Base-by-base conservation (phyloP, 441 rosid genomes). In the Erodium trifolium region DNA sequence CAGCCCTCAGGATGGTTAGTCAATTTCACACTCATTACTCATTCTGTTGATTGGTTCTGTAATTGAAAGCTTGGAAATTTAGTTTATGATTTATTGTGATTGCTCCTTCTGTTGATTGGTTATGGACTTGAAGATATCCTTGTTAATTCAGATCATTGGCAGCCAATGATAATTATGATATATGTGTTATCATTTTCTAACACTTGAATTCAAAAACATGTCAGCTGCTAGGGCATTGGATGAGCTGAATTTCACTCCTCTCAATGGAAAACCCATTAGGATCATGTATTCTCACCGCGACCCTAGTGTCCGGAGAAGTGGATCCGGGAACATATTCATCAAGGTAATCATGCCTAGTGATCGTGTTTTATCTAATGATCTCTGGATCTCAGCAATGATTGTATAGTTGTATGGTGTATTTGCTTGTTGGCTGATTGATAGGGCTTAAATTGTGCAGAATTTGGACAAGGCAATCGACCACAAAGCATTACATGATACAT, bases 211-310 rank as follows among this genome's bases (percentile, higher is more conserved):
- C 51, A 29, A 29, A 70, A 35, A 69, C 35, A 53, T 67, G 35
- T 68, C 87, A 92, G 98, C 98, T 76, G 89, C 89, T 12, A 83
- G 87, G 82, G 96, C 98, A 67, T 45, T 92, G 78, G 91, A 92
- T 10, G 9, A 83, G 71, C 82, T 92, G 72, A 92, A 92, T 74
- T 92, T 81, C 77, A 77, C 89, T 29, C 85, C 83, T 73, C 27
- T 23, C 27, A 23, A 23, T 23, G 27, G 27, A 23, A 23, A 23
- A 23, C 27, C 27, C 27, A 23, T 92, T 9, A 75, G 97, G 78
- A 73, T 92, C 62, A 88, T 87, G 94, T 87, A 86, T 76, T 92
- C 94, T 57, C 88, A 82, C 60, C 93, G 98, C 7, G 96, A 92
- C 68, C 96, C 98, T 3, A 90, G 85, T 67, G 67, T 83, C 67